These are phyloP conservation scores for Paxillus involutus DNA, from an alignment of 768 basidiomycete species.

Conservation along the genomic window DNA sequence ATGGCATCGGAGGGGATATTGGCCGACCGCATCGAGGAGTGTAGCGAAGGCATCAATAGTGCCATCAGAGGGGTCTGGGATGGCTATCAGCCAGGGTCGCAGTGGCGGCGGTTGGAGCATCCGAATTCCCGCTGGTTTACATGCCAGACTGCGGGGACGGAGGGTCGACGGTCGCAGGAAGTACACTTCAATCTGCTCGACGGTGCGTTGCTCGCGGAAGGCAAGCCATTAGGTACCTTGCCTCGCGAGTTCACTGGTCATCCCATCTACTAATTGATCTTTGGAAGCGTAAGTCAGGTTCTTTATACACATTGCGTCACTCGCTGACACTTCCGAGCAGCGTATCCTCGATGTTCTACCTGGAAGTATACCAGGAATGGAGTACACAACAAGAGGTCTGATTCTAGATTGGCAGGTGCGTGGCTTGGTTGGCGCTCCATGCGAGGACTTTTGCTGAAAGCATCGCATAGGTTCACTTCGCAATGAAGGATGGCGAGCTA, in stretches of 20 bases:
- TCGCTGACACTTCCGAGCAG: constrained; percentile 1
- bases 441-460: constrained; percentile 2
- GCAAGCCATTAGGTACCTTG: constrained; percentile 39
- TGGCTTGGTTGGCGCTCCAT: background rate
- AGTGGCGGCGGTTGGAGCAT: too few relatives aligned
- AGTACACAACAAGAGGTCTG: constrained; percentile 27
- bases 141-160: too few relatives aligned
- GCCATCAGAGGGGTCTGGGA: too few relatives aligned
- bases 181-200: constrained; percentile 41
- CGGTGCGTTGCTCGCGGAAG: constrained; percentile 43
- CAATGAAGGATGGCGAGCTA: constrained; percentile 13
- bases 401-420: constrained; percentile 24
- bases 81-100: too few relatives aligned
- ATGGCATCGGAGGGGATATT: constrained; percentile 25
- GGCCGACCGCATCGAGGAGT: constrained; percentile 6
- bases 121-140: too few relatives aligned
- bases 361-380: constrained; percentile 32
- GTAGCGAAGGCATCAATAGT: constrained; percentile 24
- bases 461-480: constrained; percentile 9
- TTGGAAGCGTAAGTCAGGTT: constrained; percentile 32
- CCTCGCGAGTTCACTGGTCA: constrained; percentile 33
- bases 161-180: constrained; percentile 22
- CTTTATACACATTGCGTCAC: background rate
- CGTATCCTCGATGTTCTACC: constrained; percentile 36
- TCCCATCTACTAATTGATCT: constrained; percentile 34